Evolutionary conservation across 805 yeast species (phyloP), one percentile per base, ranked within the genome.

Genomic region (Kodamaea kaohsiungensis): DNA sequence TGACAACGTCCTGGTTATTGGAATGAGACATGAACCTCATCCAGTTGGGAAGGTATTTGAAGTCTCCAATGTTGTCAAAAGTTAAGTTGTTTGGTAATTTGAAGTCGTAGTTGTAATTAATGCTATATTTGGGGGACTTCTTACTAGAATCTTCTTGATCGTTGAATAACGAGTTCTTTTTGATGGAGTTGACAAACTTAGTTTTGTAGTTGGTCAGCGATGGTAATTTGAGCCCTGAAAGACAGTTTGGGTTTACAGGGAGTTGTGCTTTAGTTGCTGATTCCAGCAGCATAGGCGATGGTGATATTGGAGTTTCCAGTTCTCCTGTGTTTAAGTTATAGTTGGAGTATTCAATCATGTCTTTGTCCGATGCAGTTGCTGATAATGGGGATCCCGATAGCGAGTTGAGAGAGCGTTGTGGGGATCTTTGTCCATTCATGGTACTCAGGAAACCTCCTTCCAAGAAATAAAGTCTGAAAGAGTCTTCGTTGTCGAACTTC

Each of bases 221-320:
- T 3, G 82, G 82, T 25, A 77, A 61, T 9, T 73, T 67, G 59
- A 77, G 77, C 1, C 80, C 79, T 0, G 78, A 68, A 19, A 77
- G 61, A 27, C 56, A 61, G 39, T 52, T 15, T 16, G 59, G 25
- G 22, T 45, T 37, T 13, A 54, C 7, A 16, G 48, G 48, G 10
- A 54, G n/a, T 15, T 15, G 12, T 13, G 48, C 19, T 45, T 39
- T 22, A 22, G 3, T 19, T 22, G 51, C 43, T 2, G 46, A 27
- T 7, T 33, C 42, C 42, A 18, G 18, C 19, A 40, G 45, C 7
- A 13, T 5, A 10, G 45, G 45, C 4, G 45, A 40, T 7, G 45
- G 45, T 17, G 45, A 40, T 7, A 40, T 40, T 6, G 45, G 45
- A 12, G 45, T 40, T 16, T 40, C 25, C 45, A 40, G 45, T 19